Conservation (phyloP, 345 rosid species). For the Heritiera littoralis region DNA sequence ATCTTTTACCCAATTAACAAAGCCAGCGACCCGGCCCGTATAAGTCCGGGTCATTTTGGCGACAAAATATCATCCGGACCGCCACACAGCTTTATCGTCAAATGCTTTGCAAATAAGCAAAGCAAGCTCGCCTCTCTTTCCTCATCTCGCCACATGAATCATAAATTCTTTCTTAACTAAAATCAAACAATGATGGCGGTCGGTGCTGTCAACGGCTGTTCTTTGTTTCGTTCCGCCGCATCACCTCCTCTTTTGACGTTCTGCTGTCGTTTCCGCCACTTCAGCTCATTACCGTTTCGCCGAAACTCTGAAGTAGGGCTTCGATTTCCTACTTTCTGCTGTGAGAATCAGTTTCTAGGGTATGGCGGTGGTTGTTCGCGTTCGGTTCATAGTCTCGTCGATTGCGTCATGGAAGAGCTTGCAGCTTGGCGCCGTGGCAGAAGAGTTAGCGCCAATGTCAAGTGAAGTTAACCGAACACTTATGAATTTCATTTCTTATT, state of each 20-base stretch:
- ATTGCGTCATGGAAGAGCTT: slow-evolving; percentile 47
- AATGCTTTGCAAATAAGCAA: neutral
- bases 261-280: slow-evolving; percentile 41
- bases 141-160: slow-evolving; percentile 19
- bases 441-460: slow-evolving; percentile 61
- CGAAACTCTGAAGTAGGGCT: slow-evolving; percentile 35
- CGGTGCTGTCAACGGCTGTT: slow-evolving; percentile 55
- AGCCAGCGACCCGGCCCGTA: neutral
- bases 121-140: neutral
- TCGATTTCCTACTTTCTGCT: slow-evolving; percentile 22
- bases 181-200: slow-evolving; percentile 46
- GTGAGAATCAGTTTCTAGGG: slow-evolving; percentile 31
- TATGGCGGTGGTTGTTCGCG: slow-evolving; percentile 32
- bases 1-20: too few species aligned
- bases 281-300: slow-evolving; percentile 37
- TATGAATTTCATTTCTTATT: neutral
- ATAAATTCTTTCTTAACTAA: slow-evolving; percentile 8
- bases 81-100: neutral
- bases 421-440: slow-evolving; percentile 45
- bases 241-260: slow-evolving; percentile 44
- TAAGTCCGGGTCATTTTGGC: slow-evolving; percentile 2
- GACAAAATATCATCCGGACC: slow-evolving; percentile 1
- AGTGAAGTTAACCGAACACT: slow-evolving; percentile 39
- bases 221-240: slow-evolving; percentile 47
- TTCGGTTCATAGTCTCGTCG: slow-evolving; percentile 63